Base-by-base conservation (phyloP, 352 stramenopile species). In the Phytopythium cucurbitacearum region DNA sequence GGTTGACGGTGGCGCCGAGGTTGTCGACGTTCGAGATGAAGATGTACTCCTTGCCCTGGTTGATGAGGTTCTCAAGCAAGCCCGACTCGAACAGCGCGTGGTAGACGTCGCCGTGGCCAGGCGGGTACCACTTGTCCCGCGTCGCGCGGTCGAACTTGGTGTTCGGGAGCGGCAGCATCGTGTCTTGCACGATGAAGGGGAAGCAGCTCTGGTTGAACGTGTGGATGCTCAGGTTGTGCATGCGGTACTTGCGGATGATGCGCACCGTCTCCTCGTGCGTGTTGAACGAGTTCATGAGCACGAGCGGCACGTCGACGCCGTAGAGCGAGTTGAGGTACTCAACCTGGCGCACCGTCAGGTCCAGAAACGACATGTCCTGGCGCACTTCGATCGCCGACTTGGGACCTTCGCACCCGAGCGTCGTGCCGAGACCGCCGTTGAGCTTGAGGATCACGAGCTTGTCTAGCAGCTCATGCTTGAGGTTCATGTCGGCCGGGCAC, bases 1-100 rank as follows among this genome's bases (percentile, higher is more conserved):
- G 69, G 64, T 99, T 88, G 58, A 99, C 87, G 4, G 95, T 99
- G 13, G 97, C 97, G 37, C 97, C 97, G 7, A 99, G 84, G 67
- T 99, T 99, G 78, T 99, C 97, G 40, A 98, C 98, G 74, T 99
- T 99, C 49, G 92, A 98, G 56, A 99, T 98, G 77, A 99, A 99
- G 65, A 99, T 98, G 80, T 99, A 99, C 67, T 98, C 97, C 66
- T 98, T 98, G 56, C 96, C 96, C 60, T 93, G 82, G 45, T 89
- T 85, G 49, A 99, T 96, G 39, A 99, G 83, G 52, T 89, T 85
- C 62, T 99, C 95, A 10, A 99, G 82, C 62, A 97, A 69, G 4
- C 97, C 97, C 0, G 93, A 99, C 52, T 98, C 96, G 53, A 98
- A 97, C 7, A 99, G 73, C 50, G 97, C 96, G 44, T 98, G 96